Base-by-base conservation (phyloP, 2,329 filamentous ascomycete species). In the Dothideomycetidae sp. region DNA sequence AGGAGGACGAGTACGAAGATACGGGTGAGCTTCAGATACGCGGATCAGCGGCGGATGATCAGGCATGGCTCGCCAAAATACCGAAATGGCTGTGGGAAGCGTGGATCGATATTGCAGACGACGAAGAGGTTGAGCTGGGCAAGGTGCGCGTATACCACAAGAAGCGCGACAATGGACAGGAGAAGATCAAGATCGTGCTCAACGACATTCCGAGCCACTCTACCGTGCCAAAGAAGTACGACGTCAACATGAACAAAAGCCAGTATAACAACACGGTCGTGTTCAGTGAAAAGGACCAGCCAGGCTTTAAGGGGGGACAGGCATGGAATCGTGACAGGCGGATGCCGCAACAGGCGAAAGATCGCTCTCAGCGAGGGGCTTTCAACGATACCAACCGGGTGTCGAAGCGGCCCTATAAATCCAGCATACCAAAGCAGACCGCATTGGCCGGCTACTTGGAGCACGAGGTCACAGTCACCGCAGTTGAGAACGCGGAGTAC, bases 281-380 rank as follows among this genome's bases (percentile, higher is more conserved):
- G 40, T 98, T 98, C 54, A 85, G 81, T 29, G 90, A 98, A 60
- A 85, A 93, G 56, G 84, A 96, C 52, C 70, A 93, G 14, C 81
- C 85, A 1, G 82, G 82, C 26, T 85, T 76, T 60, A 69, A 68
- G 43, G 23, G 36, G n/a, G 34, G 41, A 10, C 34, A 33, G 13
- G 50, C 37, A 39, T 46, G 30, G 49, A 50, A 41, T 15, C 38
- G 46, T 3, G 36, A 38, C 36, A 36, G 45, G 45, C 30, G 48
- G 42, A 17, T 44, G 35, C 42, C 50, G 42, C 35, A 46, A 44
- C 13, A 46, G 12, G 26, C 37, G 12, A 32, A 34, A 19, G 33
- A 37, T 5, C 12, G 26, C 10, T 15, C 38, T 12, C 7, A 7
- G 7, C 21, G 7, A 7, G 21, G 21, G 7, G 18, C 33, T 4